Percentiles rank a stretch among this genome's conserved stretches.
Evolutionary conservation across 2,329 filamentous ascomycete genomes (phyloP).

Genomic region (Pyrenophora teres): DNA sequence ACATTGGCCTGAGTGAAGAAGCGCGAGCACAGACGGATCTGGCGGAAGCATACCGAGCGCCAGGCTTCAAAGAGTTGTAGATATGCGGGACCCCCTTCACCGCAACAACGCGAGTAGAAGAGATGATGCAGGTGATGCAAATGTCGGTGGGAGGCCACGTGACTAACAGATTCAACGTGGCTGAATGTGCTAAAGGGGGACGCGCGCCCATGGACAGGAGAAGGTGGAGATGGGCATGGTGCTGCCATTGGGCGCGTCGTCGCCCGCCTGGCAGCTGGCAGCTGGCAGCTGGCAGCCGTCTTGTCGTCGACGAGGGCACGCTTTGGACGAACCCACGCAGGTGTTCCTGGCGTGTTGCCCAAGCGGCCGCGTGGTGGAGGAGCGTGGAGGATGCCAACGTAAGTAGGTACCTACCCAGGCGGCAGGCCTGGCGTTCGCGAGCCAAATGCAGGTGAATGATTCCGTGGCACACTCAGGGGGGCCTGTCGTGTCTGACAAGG

Average conservation of each 20-base stretch:
- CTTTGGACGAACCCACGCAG: slow-evolving; percentile 24
- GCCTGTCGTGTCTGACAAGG: slow-evolving; percentile 18
- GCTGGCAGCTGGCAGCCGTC: not conserved
- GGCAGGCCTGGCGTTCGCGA: slow-evolving; percentile 28
- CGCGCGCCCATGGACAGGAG: too few species aligned
- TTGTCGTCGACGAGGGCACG: slow-evolving; percentile 1
- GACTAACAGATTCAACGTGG: not conserved
- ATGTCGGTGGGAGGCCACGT: slow-evolving; percentile 9
- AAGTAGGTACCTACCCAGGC: too few species aligned
- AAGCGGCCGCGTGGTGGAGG: slow-evolving; percentile 23
- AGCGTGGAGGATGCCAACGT: not conserved
- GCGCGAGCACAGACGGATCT: slow-evolving; percentile 45
- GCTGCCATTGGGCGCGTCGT: not conserved
- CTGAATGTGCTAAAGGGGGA: too few species aligned
- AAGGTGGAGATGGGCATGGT: too few species aligned
- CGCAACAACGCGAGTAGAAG: slow-evolving; percentile 2
- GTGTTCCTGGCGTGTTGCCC: slow-evolving; percentile 5
- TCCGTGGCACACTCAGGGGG: slow-evolving; percentile 30
- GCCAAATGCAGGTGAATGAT: slow-evolving; percentile 14
- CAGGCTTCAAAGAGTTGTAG: slow-evolving; percentile 10
- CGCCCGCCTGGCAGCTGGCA: not conserved
- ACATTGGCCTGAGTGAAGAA: slow-evolving; percentile 29
- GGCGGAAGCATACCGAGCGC: slow-evolving; percentile 32
- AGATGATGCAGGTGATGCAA: slow-evolving; percentile 3
- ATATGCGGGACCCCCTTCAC: slow-evolving; percentile 12